phyloP scores from a whole-genome alignment of 768 basidiomycete species.

The Panaeolus cyanescens region DNA sequence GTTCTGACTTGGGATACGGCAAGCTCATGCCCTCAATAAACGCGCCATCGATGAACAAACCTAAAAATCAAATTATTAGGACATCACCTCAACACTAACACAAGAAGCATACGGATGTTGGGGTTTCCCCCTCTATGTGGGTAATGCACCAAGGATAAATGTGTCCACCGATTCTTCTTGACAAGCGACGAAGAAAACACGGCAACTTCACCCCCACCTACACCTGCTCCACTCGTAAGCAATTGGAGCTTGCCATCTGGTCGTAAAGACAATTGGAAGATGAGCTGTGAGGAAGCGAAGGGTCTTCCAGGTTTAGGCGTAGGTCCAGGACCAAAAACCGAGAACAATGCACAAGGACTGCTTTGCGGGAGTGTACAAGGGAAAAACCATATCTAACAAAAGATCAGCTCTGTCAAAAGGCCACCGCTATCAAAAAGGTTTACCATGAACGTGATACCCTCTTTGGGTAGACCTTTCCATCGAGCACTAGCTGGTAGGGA shows the following conservation, averaged over 20 bases:
- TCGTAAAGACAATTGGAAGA: conserved; percentile 43
- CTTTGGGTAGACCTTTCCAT: conserved; percentile 50
- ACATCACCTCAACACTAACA: neutral
- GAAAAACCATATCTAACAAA: conserved; percentile 51
- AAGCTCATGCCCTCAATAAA: conserved; percentile 64
- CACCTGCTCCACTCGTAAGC: conserved; percentile 29
- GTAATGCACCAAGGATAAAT: conserved; percentile 68
- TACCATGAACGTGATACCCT: conserved; percentile 79
- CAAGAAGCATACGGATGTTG: conserved; percentile 54
- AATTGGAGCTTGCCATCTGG: conserved; percentile 61
- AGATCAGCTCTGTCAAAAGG: conserved; percentile 1
- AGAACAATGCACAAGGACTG: conserved; percentile 38
- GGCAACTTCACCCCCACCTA: conserved; percentile 28
- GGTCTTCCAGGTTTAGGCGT: neutral
- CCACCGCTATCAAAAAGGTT: conserved; percentile 8
- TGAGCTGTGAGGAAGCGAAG: neutral
- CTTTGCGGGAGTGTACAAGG: conserved; percentile 39
- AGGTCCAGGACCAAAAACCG: conserved; percentile 7
- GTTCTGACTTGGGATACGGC: conserved; percentile 59
- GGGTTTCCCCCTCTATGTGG: conserved; percentile 56
- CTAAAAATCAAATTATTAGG: conserved; percentile 32
- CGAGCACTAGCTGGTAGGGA: neutral
- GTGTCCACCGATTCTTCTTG: conserved; percentile 67
- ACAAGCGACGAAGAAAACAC: conserved; percentile 50
- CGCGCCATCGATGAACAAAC: conserved; percentile 75